A percentile compares a stretch with the other conserved stretches of the same genome.
phyloP scores from a whole-genome alignment of 2,329 filamentous ascomycete genomes.

The Calonectria pseudoturangicola region DNA sequence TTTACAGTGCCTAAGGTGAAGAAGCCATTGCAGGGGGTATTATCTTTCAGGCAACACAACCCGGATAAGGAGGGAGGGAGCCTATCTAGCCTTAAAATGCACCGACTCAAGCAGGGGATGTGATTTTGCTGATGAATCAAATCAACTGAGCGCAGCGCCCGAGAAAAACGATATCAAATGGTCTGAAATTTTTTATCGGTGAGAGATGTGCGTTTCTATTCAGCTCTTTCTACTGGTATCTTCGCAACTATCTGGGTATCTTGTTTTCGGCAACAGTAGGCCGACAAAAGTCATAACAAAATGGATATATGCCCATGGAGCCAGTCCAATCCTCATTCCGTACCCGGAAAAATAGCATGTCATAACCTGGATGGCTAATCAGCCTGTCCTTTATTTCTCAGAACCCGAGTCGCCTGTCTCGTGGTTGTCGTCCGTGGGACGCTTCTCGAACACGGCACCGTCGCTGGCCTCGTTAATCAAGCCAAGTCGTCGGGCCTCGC shows the following conservation, averaged over 20 bases:
- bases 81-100: too few species aligned
- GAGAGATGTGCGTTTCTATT: neutral
- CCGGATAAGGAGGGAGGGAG: too few species aligned
- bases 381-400: conserved; percentile 18
- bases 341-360: conserved; percentile 9
- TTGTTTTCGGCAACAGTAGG: neutral
- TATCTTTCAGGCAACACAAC: too few species aligned
- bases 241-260: conserved; percentile 10
- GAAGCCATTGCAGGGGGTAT: too few species aligned
- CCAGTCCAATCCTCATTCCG: conserved; percentile 25
- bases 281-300: conserved; percentile 21
- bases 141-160: too few species aligned
- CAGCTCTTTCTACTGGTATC: conserved; percentile 3
- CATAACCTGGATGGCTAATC: neutral
- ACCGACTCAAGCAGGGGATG: neutral
- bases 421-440: conserved; percentile 21
- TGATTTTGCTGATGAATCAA: neutral
- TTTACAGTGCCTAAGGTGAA: too few species aligned
- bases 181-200: too few species aligned
- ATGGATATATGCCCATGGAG: conserved; percentile 26
- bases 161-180: too few species aligned
- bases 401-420: conserved; percentile 27
- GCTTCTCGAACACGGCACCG: conserved; percentile 49
- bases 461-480: conserved; percentile 42
- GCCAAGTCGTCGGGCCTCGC: conserved; percentile 60